Conservation (phyloP, 2,329 filamentous ascomycete genomes). For the Neurospora sp. region DNA sequence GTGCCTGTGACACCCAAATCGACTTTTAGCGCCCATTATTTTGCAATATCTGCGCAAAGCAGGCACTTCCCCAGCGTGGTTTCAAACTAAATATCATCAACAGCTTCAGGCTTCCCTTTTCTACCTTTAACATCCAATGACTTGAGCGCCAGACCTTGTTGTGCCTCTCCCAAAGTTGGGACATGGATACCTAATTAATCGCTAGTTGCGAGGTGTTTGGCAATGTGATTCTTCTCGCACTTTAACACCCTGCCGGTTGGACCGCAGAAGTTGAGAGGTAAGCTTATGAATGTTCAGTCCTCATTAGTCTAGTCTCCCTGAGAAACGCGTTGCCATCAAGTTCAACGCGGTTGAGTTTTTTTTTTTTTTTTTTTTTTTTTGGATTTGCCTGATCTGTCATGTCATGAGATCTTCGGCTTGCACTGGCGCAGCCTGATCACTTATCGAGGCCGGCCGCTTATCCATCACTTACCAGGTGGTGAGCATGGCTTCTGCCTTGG, state of each 20-base stretch:
- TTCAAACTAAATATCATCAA: background rate
- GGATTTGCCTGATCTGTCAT: background rate
- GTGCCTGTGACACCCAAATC: background rate
- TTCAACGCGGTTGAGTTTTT: background rate
- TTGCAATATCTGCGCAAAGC: background rate
- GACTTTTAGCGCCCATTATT: background rate
- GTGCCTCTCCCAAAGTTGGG: background rate
- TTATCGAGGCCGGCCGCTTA: background rate
- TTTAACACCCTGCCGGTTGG: background rate
- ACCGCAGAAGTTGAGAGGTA: background rate
- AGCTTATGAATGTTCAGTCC: background rate
- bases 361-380: background rate
- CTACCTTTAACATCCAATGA: background rate
- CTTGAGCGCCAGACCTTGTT: background rate
- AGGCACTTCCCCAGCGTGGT: background rate
- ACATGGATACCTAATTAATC: background rate
- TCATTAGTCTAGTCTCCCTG: background rate
- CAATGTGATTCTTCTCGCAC: background rate
- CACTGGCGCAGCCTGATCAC: background rate
- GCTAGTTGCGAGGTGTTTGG: background rate
- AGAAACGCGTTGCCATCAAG: background rate
- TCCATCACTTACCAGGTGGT: background rate
- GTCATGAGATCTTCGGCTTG: background rate
- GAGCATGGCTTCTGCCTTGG: background rate
- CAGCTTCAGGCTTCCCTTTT: background rate